These are phyloP conservation scores for Xylaria flabelliformis DNA, from an alignment of 495 filamentous ascomycete genomes.

Conservation along the genomic window DNA sequence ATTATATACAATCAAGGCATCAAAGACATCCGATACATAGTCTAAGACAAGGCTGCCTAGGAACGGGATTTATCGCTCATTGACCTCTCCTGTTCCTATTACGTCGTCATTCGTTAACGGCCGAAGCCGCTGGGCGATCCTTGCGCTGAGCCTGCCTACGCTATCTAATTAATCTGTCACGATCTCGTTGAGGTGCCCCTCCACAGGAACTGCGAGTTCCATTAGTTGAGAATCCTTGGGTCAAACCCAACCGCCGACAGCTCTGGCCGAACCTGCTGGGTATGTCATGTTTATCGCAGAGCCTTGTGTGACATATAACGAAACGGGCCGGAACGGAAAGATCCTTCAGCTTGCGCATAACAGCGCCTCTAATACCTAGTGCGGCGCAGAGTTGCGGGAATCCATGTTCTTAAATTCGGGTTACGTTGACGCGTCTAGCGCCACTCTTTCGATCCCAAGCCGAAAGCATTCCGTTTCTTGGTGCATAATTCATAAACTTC, in stretches of 20 bases:
- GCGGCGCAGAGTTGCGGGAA: constrained; percentile 40
- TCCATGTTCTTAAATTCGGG: constrained; percentile 42
- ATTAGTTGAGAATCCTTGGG: constrained; percentile 32
- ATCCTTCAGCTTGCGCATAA: constrained; percentile 37
- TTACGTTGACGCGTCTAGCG: constrained; percentile 43
- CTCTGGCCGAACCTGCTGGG: not conserved
- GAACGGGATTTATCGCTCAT: not conserved
- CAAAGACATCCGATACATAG: not conserved
- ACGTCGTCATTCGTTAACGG: constrained; percentile 14
- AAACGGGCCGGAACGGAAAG: constrained; percentile 27
- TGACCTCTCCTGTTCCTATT: not conserved
- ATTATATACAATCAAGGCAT: not conserved
- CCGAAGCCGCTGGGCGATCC: constrained; percentile 28
- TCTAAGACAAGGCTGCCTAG: constrained; percentile 20
- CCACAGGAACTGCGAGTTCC: constrained; percentile 22
- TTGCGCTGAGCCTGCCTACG: constrained; percentile 30
- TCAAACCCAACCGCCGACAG: constrained; percentile 19
- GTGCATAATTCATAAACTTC: not conserved
- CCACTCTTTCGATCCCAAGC: constrained; percentile 32
- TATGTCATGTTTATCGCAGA: constrained; percentile 10
- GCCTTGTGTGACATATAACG: constrained; percentile 24
- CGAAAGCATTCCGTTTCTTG: constrained; percentile 6
- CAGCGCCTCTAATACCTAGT: constrained; percentile 33
- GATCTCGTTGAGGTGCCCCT: constrained; percentile 31
- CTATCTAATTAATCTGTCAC: constrained; percentile 37